phyloP scores from a whole-genome alignment of 306 rosid genomes.

The Calophaca sinica region DNA sequence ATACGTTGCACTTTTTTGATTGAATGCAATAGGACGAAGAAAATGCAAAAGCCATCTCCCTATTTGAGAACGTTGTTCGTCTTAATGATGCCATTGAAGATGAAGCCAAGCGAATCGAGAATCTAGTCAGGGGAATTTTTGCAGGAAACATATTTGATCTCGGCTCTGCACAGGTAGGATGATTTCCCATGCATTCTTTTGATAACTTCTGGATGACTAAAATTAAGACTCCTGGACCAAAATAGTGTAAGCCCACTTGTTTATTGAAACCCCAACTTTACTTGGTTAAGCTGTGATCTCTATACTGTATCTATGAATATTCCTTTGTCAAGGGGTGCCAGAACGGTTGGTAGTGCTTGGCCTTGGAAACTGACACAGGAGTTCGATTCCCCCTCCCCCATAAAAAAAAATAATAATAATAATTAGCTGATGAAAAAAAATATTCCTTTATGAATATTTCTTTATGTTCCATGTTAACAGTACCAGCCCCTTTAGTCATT shows the following conservation, averaged over 20 bases:
- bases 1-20: slow-evolving; percentile 40
- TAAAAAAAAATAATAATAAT: too few species aligned
- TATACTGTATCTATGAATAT: slow-evolving; percentile 1
- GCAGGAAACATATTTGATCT: slow-evolving; percentile 99
- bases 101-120: slow-evolving; percentile 81
- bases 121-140: slow-evolving; percentile 82
- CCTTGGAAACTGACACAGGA: too few species aligned
- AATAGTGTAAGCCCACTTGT: slow-evolving; percentile 6
- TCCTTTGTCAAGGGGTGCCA: neutral
- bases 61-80: slow-evolving; percentile 74
- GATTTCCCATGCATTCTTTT: slow-evolving; percentile 30
- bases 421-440: too few species aligned
- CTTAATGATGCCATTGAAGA: slow-evolving; percentile 91
- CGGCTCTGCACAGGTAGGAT: slow-evolving; percentile 87
- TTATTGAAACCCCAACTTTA: neutral
- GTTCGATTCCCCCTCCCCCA: too few species aligned
- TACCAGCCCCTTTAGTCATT: slow-evolving; percentile 20
- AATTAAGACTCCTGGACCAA: slow-evolving; percentile 20
- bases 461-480: neutral
- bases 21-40: slow-evolving; percentile 79
- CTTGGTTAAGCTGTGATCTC: slow-evolving; percentile 17
- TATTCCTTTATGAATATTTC: neutral
- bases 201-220: slow-evolving; percentile 7
- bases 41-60: slow-evolving; percentile 85
- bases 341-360: too few species aligned